A percentile compares a stretch with the other conserved stretches of the same genome.
Conservation (phyloP, 345 rosid genomes). For the Ricinus communis region DNA sequence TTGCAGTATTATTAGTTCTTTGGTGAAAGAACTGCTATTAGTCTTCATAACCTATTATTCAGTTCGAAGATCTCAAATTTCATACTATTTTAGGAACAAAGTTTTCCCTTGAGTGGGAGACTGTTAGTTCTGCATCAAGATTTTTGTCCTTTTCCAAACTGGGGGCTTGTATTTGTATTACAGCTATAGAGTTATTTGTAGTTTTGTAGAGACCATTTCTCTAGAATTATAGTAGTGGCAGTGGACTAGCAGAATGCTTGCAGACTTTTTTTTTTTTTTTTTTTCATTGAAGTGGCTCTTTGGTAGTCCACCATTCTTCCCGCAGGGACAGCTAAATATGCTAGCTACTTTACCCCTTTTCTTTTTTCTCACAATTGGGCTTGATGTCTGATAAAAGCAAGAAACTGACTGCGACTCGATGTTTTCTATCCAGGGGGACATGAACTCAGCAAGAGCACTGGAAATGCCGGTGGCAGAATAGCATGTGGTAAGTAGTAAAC, state of each 20-base stretch:
- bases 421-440: slow-evolving; percentile 67
- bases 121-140: too few relatives aligned
- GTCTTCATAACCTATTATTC: too few relatives aligned
- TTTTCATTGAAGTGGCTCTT: too few relatives aligned
- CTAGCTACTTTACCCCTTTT: neutral
- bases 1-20: too few relatives aligned
- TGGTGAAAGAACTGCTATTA: too few relatives aligned
- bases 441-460: slow-evolving; percentile 83
- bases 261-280: too few relatives aligned
- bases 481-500: slow-evolving; percentile 62
- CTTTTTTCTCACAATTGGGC: neutral
- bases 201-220: neutral
- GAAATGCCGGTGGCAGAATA: slow-evolving; percentile 89
- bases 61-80: too few relatives aligned
- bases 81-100: too few relatives aligned
- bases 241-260: neutral
- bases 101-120: too few relatives aligned
- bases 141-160: too few relatives aligned
- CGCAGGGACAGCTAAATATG: too few relatives aligned
- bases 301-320: neutral
- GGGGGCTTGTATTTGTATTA: too few relatives aligned
- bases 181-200: neutral
- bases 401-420: neutral
- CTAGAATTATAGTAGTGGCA: neutral
- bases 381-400: neutral